phyloP scores from a whole-genome alignment of 108 stramenopile species.

The Mediolabrus comicus region DNA sequence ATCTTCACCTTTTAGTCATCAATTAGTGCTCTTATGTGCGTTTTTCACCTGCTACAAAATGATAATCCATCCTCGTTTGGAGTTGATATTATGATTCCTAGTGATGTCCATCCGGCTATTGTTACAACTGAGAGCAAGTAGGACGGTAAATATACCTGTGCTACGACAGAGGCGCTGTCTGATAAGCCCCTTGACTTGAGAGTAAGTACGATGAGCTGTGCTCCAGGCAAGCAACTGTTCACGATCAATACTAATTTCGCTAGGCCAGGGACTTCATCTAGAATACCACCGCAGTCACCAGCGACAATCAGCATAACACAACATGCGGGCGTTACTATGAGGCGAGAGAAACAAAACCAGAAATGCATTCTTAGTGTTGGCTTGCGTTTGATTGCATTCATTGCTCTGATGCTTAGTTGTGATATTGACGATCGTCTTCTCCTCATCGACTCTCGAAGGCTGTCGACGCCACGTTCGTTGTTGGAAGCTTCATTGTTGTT shows the following conservation, averaged over 20 bases:
- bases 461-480: not conserved
- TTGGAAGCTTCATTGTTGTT: not conserved
- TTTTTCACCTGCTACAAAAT: conserved; percentile 25
- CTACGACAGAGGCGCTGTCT: conserved; percentile 61
- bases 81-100: conserved; percentile 60
- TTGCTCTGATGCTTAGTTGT: conserved; percentile 22
- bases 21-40: not conserved
- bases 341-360: conserved; percentile 63
- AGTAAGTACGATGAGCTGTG: conserved; percentile 61
- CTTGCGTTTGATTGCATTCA: conserved; percentile 29
- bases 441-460: conserved; percentile 3
- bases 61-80: conserved; percentile 42
- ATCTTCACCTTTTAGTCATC: not conserved
- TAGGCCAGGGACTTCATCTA: conserved; percentile 48
- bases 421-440: conserved; percentile 26
- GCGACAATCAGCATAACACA: conserved; percentile 52
- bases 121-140: conserved; percentile 67
- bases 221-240: conserved; percentile 65
- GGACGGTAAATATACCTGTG: conserved; percentile 61
- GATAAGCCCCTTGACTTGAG: conserved; percentile 57
- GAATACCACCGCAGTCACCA: conserved; percentile 56
- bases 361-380: conserved; percentile 47
- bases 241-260: conserved; percentile 68
- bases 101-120: conserved; percentile 68
- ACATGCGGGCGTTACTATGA: conserved; percentile 61